A percentile compares a stretch with the other conserved stretches of the same genome.
Conservation (phyloP, 225 moss, liverwort and hornwort genomes). For the Physcomitrium patens region DNA sequence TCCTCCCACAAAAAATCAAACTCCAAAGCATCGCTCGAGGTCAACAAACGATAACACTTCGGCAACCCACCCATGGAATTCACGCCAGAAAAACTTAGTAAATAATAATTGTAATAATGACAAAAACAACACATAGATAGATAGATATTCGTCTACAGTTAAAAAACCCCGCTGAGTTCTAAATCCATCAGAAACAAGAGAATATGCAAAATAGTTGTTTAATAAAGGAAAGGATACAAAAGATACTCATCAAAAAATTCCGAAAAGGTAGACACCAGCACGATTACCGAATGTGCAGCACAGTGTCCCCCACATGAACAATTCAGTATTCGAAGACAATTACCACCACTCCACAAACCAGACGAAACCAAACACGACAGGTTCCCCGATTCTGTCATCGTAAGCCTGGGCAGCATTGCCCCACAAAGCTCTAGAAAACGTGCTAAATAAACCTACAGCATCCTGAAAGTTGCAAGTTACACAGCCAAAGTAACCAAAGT, state of each 20-base stretch:
- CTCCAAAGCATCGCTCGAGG: not conserved
- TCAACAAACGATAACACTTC: conserved; percentile 27
- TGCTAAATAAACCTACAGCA: not conserved
- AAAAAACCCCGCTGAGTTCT: not conserved
- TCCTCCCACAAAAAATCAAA: not conserved
- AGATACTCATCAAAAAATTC: not conserved
- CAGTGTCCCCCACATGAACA: not conserved
- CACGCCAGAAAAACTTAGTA: not conserved
- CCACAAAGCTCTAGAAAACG: conserved; percentile 1
- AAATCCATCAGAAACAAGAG: not conserved
- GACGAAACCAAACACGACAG: not conserved
- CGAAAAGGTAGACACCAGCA: not conserved
- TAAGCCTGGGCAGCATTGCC: not conserved
- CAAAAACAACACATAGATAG: too few species aligned
- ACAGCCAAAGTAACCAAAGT: too few species aligned
- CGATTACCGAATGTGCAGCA: not conserved
- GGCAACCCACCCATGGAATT: conserved; percentile 24
- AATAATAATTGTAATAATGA: not conserved
- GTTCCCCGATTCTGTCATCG: conserved; percentile 5
- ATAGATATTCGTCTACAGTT: not conserved
- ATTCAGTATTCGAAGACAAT: not conserved
- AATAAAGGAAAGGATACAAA: not conserved
- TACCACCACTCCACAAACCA: not conserved
- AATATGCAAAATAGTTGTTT: not conserved
- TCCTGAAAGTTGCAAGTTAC: not conserved